These are phyloP conservation scores for Penicillium janthinellum DNA, from an alignment of 2,329 filamentous ascomycete species.

Conservation along the genomic window DNA sequence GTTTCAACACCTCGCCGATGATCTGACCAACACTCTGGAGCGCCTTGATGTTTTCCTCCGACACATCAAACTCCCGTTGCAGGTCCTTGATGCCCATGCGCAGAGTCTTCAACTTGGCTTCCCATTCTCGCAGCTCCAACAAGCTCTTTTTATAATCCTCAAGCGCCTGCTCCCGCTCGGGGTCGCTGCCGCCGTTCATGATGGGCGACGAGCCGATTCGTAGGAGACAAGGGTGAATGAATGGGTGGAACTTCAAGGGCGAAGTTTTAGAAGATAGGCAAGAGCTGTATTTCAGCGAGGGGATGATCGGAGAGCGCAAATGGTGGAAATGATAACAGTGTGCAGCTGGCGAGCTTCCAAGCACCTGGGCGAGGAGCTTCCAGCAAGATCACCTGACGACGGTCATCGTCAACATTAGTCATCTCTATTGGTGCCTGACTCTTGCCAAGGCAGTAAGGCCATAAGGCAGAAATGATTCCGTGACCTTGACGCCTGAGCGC, in stretches of 20 bases:
- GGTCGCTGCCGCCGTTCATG: conserved; percentile 49
- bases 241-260: conserved; percentile 1
- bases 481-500: background rate
- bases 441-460: conserved; percentile 17
- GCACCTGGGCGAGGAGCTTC: conserved; percentile 28
- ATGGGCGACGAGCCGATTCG: conserved; percentile 20
- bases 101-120: conserved; percentile 92
- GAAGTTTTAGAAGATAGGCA: conserved; percentile 1
- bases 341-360: conserved; percentile 33
- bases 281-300: conserved; percentile 4
- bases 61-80: conserved; percentile 92
- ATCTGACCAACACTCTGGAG: conserved; percentile 98
- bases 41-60: conserved; percentile 99
- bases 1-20: conserved; percentile 98
- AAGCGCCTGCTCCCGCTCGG: conserved; percentile 68
- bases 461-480: background rate
- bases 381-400: conserved; percentile 21
- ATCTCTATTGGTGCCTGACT: background rate
- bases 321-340: conserved; percentile 20
- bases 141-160: conserved; percentile 77
- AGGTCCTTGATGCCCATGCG: conserved; percentile 94
- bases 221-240: conserved; percentile 5
- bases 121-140: conserved; percentile 96
- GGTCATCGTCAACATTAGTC: conserved; percentile 9
- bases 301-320: conserved; percentile 19